Conservation (phyloP, 345 rosid genomes). For the Populus alba region DNA sequence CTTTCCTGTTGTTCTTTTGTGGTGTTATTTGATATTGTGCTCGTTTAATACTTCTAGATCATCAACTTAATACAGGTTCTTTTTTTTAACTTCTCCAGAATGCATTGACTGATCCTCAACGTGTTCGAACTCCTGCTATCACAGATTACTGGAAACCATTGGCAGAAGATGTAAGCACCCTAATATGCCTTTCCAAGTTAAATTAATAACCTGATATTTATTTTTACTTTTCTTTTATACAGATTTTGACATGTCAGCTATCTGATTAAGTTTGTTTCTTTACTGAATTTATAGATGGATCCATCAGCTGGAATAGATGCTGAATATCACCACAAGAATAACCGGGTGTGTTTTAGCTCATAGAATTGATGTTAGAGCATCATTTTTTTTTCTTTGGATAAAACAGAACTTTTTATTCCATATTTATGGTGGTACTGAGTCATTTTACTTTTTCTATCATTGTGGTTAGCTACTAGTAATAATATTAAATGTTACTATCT, state of each 20-base stretch:
- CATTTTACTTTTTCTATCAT: not conserved
- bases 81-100: constrained; percentile 48
- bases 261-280: constrained; percentile 7
- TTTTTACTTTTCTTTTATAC: not conserved
- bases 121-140: constrained; percentile 84
- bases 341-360: constrained; percentile 47
- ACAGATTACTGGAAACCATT: constrained; percentile 93
- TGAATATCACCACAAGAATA: constrained; percentile 89
- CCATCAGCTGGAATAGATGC: constrained; percentile 89
- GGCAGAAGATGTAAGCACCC: constrained; percentile 83
- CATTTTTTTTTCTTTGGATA: not conserved
- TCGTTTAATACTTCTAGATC: not conserved
- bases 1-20: constrained; percentile 4
- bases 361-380: not conserved
- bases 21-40: not conserved
- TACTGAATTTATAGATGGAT: constrained; percentile 68
- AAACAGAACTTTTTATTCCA: not conserved
- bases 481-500: not conserved
- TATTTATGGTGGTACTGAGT: not conserved
- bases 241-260: not conserved
- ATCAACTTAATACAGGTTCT: constrained; percentile 9
- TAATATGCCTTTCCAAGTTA: not conserved
- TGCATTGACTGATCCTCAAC: constrained; percentile 83
- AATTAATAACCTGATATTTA: not conserved
- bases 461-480: not conserved